Percentiles rank a stretch among this genome's conserved stretches.
Conservation (phyloP, 2,329 filamentous ascomycete species). For the Nakataea oryzae region DNA sequence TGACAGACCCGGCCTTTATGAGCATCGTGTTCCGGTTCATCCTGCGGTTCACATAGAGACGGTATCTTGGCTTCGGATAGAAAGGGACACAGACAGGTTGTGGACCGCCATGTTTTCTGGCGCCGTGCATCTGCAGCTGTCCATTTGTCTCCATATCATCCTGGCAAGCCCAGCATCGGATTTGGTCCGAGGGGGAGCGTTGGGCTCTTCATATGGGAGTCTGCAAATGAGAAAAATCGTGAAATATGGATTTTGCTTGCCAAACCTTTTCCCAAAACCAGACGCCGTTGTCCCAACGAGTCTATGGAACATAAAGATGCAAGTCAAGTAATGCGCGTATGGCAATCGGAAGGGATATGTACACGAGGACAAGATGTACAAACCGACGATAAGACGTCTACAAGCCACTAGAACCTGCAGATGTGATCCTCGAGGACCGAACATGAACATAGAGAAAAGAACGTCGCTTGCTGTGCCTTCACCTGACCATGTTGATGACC, state of each 20-base stretch:
- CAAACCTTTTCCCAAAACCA: background rate
- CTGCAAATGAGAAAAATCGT: background rate
- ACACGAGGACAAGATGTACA: background rate
- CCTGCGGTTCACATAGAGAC: slow-evolving; percentile 31
- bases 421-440: background rate
- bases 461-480: slow-evolving; percentile 6
- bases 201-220: no score
- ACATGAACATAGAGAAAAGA: slow-evolving; percentile 10
- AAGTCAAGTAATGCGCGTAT: background rate
- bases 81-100: background rate
- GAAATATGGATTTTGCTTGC: background rate
- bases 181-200: no score
- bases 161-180: no score
- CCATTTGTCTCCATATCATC: background rate
- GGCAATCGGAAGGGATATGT: background rate
- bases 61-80: background rate
- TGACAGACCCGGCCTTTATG: slow-evolving; percentile 83
- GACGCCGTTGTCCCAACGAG: background rate
- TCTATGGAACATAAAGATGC: background rate
- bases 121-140: background rate
- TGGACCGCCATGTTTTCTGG: background rate
- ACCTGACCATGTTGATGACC: slow-evolving; percentile 53
- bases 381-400: background rate
- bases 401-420: background rate
- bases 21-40: slow-evolving; percentile 55